Percentiles rank a stretch among this genome's conserved stretches.
phyloP scores from a whole-genome alignment of 2,329 filamentous ascomycete species.

The Blumeria hordei region DNA sequence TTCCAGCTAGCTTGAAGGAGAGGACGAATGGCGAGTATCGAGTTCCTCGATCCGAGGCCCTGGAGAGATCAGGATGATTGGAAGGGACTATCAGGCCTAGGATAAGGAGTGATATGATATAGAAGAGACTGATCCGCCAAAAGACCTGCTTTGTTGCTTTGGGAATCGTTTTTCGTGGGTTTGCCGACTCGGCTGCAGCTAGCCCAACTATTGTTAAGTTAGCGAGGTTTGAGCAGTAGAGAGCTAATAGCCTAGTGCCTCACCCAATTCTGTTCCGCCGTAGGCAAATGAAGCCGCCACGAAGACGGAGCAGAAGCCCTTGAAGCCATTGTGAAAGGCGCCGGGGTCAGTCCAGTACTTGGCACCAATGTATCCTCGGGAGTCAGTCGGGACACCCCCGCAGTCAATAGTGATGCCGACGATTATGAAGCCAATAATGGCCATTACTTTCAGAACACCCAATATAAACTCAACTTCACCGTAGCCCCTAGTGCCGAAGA shows the following conservation, averaged over 20 bases:
- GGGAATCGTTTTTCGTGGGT: conserved; percentile 58
- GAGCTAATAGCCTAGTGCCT: not conserved
- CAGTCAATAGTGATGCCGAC: conserved; percentile 15
- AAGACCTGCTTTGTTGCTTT: conserved; percentile 84
- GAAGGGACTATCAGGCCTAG: conserved; percentile 67
- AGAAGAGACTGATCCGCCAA: conserved; percentile 74
- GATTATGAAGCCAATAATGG: conserved; percentile 70
- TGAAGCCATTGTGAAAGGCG: conserved; percentile 61
- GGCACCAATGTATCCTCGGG: conserved; percentile 36
- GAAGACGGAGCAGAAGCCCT: conserved; percentile 57
- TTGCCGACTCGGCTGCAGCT: conserved; percentile 52
- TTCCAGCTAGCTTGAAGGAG: conserved; percentile 64
- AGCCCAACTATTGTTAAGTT: conserved; percentile 29
- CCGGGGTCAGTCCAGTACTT: conserved; percentile 60
- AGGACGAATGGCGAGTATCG: conserved; percentile 74
- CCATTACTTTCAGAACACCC: conserved; percentile 62
- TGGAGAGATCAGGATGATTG: conserved; percentile 34
- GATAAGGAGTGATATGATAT: conserved; percentile 58
- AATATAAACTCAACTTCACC: conserved; percentile 85
- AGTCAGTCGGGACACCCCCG: conserved; percentile 10
- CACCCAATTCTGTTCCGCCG: conserved; percentile 40
- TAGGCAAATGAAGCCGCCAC: conserved; percentile 57
- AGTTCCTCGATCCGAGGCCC: conserved; percentile 32
- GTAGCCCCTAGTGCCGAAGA: conserved; percentile 73
- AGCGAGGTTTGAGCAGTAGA: not conserved